Evolutionary conservation across 2,329 filamentous ascomycete genomes (phyloP), one percentile per base, ranked within the genome.

Genomic region (Ceratocystis harringtonii): DNA sequence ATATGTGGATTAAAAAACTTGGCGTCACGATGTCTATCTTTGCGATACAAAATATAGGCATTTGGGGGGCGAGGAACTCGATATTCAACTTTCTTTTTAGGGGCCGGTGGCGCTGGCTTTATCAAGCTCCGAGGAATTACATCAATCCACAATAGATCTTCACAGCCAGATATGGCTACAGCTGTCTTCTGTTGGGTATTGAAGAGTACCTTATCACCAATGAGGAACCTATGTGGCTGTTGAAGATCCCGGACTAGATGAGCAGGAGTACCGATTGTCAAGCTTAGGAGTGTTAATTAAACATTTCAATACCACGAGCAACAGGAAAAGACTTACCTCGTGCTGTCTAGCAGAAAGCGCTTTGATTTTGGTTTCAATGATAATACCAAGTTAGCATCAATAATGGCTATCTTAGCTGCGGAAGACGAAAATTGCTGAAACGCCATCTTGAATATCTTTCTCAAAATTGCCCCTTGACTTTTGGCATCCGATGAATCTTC

Each of bases 31-130:
- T 66, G 64, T 57, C 45, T 62, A 7, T 66, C 64, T 58, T 66
- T 62, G 3, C 64, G 58, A 43, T 66, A 66, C 58, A 66, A 25
- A 15, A 66, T 66, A 32, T 66, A 66, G 1, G 64, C 64, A 44
- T 66, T 66, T 5, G 64, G 64, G 10, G 64, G 64, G 8, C 64
- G 64, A 30, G 64, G 58, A 32, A 66, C 30, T 5, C 44, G 44
- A 19, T 28, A 19, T 28, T 52, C 45, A 6, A 19, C n/a, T n/a
- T 58, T 60, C 28, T 58, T 30, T 48, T 58, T 55, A 7, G 36
- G 10, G 12, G 10, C 32, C 48, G n/a, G 8, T n/a, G 7, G 32
- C 10, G 3, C 28, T 1, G 25, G 43, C 50, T n/a, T 57, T 1
- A 41, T 41, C 28, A 19, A 15, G 15, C 5, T 50, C 2, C 17